These are phyloP conservation scores for Vitellaria paradoxa DNA, from an alignment of 179 eudicot species.

Conservation along the genomic window DNA sequence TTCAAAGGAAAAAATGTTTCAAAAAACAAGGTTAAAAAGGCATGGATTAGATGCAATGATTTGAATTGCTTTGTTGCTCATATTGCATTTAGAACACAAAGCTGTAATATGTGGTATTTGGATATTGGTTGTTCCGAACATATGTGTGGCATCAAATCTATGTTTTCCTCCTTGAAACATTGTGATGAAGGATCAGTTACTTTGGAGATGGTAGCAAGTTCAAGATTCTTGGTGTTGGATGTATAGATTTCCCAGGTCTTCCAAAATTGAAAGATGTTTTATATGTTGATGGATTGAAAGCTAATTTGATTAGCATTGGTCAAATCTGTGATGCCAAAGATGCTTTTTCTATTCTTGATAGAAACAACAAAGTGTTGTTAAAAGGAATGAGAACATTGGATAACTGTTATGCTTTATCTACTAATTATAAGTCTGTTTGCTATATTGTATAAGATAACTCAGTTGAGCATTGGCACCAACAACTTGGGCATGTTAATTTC, in stretches of 20 bases:
- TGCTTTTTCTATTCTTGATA: not conserved
- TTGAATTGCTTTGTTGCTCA: not conserved
- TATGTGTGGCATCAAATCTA: not conserved
- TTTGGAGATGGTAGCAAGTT: not conserved
- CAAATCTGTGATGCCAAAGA: not conserved
- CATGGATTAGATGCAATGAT: not conserved
- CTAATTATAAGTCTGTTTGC: rapidly evolving
- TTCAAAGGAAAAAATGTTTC: too few relatives aligned
- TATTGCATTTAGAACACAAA: not conserved
- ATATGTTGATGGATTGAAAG: not conserved
- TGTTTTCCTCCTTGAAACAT: not conserved
- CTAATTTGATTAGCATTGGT: not conserved
- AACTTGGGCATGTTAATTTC: not conserved
- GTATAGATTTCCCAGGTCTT: not conserved
- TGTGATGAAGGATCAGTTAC: not conserved
- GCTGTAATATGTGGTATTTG: not conserved
- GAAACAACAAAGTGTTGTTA: not conserved
- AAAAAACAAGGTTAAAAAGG: not conserved
- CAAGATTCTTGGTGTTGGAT: not conserved
- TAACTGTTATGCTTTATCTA: not conserved
- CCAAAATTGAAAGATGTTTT: not conserved
- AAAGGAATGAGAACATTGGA: not conserved
- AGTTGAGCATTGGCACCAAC: not conserved
- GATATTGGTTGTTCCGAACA: not conserved
- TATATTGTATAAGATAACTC: not conserved